Base-by-base conservation (phyloP, 768 basidiomycete species). In the Panellus pusillus region DNA sequence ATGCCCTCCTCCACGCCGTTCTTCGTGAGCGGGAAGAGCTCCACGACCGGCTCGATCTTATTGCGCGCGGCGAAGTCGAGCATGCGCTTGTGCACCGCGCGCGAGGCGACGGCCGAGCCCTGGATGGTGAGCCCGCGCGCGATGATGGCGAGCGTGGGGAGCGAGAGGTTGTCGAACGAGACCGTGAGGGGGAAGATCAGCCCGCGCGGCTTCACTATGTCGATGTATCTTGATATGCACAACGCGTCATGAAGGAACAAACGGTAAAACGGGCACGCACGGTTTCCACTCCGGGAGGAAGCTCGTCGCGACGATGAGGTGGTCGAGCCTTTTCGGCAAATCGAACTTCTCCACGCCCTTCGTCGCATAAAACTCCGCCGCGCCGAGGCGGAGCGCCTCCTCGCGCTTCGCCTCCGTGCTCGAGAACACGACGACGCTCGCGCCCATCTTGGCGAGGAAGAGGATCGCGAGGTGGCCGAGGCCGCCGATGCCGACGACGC, bases 401-500 rank as follows among this genome's bases (percentile, higher is more conserved):
- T 66, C 63, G 31, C 31, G 66, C 49, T 73, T 73, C n/a, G 27
- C 39, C 6, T 70, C 66, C 1, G 71, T 65, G 24, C 66, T 44
- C 9, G 72, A 73, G 20, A 73, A 67, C 8, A 68, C 72, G 43
- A 72, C 69, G 9, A 73, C 70, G 9, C 70, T 66, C 24, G 71
- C 73, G 13, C 72, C 72, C 72, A 72, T 72, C 57, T 70, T 73
- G 43, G 68, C 53, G 6, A 70, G 68, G 50, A 72, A 72, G 43
- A 72, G 70, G 29, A 72, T 68, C 11, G 68, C 69, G 36, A 72
- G 65, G 41, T 72, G 71, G 9, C 72, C 72, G 27, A 73, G 66
- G 14, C 72, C 72, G 6, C 72, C 73, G 18, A 74, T 13, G 0
- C 70, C 72, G 12, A 71, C 53, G 1, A 73, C 47, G 0, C 69